Evolutionary conservation across 352 stramenopile genomes (phyloP).

Genomic region (Peronospora belbahrii): DNA sequence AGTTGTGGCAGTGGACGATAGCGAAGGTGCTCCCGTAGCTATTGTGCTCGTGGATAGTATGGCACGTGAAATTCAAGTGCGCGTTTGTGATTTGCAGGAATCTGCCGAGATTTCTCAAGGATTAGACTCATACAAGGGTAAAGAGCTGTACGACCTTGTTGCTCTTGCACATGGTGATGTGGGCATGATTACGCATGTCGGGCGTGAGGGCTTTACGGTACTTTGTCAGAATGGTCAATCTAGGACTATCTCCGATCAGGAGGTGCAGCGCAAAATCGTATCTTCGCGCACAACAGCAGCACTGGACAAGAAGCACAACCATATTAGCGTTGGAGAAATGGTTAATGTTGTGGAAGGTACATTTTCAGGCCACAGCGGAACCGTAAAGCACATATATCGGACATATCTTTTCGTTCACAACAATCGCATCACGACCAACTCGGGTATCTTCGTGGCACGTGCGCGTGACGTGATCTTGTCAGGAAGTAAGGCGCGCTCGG

Average conservation of each 20-base stretch:
- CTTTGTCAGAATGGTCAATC: slow-evolving; percentile 82
- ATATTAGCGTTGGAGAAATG: slow-evolving; percentile 86
- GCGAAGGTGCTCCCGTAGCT: slow-evolving; percentile 69
- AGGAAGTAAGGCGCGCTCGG: slow-evolving; percentile 77
- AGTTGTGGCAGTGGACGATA: slow-evolving; percentile 83
- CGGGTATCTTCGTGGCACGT: slow-evolving; percentile 84
- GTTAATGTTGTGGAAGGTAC: slow-evolving; percentile 84
- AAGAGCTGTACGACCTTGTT: slow-evolving; percentile 86
- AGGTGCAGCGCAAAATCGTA: slow-evolving; percentile 85
- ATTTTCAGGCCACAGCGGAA: slow-evolving; percentile 79
- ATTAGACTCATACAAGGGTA: slow-evolving; percentile 85
- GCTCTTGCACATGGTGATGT: slow-evolving; percentile 81
- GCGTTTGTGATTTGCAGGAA: slow-evolving; percentile 85
- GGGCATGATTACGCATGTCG: slow-evolving; percentile 88
- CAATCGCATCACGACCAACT: slow-evolving; percentile 84
- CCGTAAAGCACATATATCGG: slow-evolving; percentile 87
- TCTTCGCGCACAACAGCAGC: slow-evolving; percentile 73
- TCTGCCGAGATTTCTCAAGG: slow-evolving; percentile 85
- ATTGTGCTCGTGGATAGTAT: slow-evolving; percentile 87
- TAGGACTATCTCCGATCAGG: slow-evolving; percentile 79
- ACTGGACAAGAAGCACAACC: slow-evolving; percentile 86
- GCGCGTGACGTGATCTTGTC: slow-evolving; percentile 76
- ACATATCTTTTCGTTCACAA: slow-evolving; percentile 88
- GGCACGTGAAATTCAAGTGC: slow-evolving; percentile 87
- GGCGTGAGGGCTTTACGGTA: slow-evolving; percentile 81